Base-by-base conservation (phyloP, 129 eudicot species). In the Pulicaria dysenterica region DNA sequence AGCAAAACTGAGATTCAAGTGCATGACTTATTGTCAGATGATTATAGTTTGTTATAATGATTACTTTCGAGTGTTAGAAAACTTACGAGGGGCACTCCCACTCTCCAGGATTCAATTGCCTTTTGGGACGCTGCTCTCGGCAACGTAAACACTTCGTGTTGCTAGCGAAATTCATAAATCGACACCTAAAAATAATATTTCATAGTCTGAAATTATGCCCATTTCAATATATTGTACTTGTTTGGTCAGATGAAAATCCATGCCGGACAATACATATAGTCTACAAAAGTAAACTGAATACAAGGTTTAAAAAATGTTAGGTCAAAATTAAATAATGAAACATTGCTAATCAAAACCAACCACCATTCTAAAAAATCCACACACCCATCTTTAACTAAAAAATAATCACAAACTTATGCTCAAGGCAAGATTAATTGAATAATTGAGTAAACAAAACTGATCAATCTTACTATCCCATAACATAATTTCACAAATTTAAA, bases 31-130 rank as follows among this genome's bases (percentile, higher is more conserved):
- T 4, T 5, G 10, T 14, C 59, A 24, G 31, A 24, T 24, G 31
- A 31, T 17, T 54, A 54, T 8, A 31, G 8, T 15, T 14, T 17
- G 19, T 8, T 7, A 17, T 36, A 54, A 54, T 17, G 10, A 54
- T 8, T 14, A 1, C 11, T 31, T 5, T 15, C 59, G 6, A 15
- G 8, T 54, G 34, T 17, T 36, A 54, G 16, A 15, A 77, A 67
- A 81, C 95, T 89, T 78, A 92, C 96, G 82, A 69, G 65, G 98
- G 83, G 83, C 96, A 89, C 74, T 87, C 95, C 98, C 98, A 92
- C 38, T 92, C 90, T 82, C 98, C 98, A 61, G 91, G 81, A 47
- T 65, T 69, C 24, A 89, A 79, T 42, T 73, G 72, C 79, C 85
- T 85, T 63, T 73, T 81, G 45, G 98, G 96, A 42, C 96, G 96